Evolutionary conservation across 2,329 filamentous ascomycete species (phyloP).

Genomic region (Aureobasidium mangrovei): DNA sequence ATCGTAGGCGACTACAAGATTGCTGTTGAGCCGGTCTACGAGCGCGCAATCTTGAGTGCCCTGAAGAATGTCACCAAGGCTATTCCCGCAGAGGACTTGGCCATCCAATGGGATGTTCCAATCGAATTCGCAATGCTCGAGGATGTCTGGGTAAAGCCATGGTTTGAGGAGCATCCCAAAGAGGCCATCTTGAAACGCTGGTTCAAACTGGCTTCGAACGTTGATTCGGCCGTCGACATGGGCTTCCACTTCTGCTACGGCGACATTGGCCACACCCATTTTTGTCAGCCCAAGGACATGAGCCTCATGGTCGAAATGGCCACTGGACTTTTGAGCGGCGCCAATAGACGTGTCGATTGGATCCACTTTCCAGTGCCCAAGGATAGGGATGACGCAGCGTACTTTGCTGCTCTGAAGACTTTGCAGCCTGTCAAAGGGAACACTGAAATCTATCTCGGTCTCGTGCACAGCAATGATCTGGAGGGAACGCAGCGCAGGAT

Average conservation of each 20-base stretch:
- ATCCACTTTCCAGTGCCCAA: slow-evolving; percentile 40
- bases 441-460: slow-evolving; percentile 33
- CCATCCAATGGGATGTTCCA: slow-evolving; percentile 30
- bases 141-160: slow-evolving; percentile 25
- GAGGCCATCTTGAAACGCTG: slow-evolving; percentile 30
- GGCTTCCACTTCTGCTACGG: slow-evolving; percentile 43
- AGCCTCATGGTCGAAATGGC: slow-evolving; percentile 30
- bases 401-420: slow-evolving; percentile 31
- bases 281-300: slow-evolving; percentile 34
- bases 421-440: slow-evolving; percentile 24
- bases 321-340: slow-evolving; percentile 24
- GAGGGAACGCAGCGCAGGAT: slow-evolving; percentile 33
- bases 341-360: slow-evolving; percentile 30
- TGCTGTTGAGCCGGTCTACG: slow-evolving; percentile 28
- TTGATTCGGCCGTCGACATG: slow-evolving; percentile 32
- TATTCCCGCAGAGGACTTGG: slow-evolving; percentile 29
- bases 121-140: slow-evolving; percentile 29
- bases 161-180: slow-evolving; percentile 26
- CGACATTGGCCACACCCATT: slow-evolving; percentile 37
- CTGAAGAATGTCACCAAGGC: slow-evolving; percentile 24
- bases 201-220: slow-evolving; percentile 23
- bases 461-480: slow-evolving; percentile 33
- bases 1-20: slow-evolving; percentile 20
- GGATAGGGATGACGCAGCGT: slow-evolving; percentile 29
- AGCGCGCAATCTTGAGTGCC: slow-evolving; percentile 24